These are phyloP conservation scores for Flaveria brownii DNA, from an alignment of 129 eudicot species.

Conservation along the genomic window DNA sequence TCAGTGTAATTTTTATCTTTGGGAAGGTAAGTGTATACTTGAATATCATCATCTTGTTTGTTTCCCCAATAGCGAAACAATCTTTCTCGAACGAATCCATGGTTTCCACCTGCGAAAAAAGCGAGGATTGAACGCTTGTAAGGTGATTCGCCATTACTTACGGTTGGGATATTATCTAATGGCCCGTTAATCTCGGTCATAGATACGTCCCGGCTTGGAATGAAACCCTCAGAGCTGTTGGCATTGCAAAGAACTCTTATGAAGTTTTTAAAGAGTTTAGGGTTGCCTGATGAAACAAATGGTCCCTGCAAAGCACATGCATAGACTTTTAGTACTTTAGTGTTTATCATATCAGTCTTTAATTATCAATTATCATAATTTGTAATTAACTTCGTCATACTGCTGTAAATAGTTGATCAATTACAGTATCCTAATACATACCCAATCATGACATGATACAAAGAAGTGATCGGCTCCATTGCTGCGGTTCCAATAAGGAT, in stretches of 20 bases:
- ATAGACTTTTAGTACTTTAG: background rate
- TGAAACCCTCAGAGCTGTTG: conserved; percentile 66
- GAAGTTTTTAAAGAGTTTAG: conserved; percentile 47
- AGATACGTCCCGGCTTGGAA: conserved; percentile 62
- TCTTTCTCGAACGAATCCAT: conserved; percentile 59
- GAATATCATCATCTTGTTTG: conserved; percentile 53
- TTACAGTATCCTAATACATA: conserved; percentile 14
- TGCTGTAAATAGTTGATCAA: no score
- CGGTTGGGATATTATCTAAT: conserved; percentile 33
- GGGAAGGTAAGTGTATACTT: conserved; percentile 62
- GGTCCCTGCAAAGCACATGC: conserved; percentile 49
- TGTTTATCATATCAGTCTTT: no score
- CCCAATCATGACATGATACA: conserved; percentile 91
- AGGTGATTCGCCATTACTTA: conserved; percentile 50
- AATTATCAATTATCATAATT: no score
- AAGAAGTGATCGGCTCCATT: conserved; percentile 77
- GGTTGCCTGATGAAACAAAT: conserved; percentile 41
- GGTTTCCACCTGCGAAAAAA: conserved; percentile 70
- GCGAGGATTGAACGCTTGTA: conserved; percentile 52
- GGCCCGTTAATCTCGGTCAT: conserved; percentile 62
- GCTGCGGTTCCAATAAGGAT: conserved; percentile 78
- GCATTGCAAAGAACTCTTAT: conserved; percentile 80
- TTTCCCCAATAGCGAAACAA: conserved; percentile 65
- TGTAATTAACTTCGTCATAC: no score
- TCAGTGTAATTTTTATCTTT: conserved; percentile 45